Percentiles rank a stretch among this genome's conserved stretches.
Conservation (phyloP, 2,329 filamentous ascomycete species). For the Alternaria metachromatica region DNA sequence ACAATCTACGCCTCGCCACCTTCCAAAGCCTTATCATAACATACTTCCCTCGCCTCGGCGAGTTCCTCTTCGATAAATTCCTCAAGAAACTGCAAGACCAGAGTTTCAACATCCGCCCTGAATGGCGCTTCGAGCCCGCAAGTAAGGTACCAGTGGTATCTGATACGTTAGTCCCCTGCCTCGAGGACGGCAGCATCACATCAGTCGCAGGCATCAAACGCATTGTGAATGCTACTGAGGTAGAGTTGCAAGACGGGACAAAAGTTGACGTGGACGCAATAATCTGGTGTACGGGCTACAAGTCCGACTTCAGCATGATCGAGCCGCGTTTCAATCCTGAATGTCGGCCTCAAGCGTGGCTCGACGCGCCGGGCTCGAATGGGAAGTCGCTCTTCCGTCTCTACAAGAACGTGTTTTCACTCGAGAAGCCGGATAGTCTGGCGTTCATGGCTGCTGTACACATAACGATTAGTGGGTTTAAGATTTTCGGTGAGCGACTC, state of each 20-base stretch:
- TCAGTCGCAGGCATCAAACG: slow-evolving; percentile 26
- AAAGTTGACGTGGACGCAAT: slow-evolving; percentile 41
- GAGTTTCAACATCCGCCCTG: slow-evolving; percentile 28
- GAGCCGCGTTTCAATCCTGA: slow-evolving; percentile 28
- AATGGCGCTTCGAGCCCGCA: slow-evolving; percentile 31
- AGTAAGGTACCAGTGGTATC: slow-evolving; percentile 29
- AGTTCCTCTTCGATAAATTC: slow-evolving; percentile 24
- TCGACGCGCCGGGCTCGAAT: slow-evolving; percentile 26
- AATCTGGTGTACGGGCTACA: slow-evolving; percentile 49
- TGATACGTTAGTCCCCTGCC: slow-evolving; percentile 19
- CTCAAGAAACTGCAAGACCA: slow-evolving; percentile 28
- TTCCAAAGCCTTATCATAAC: slow-evolving; percentile 17
- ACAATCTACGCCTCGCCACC: slow-evolving; percentile 20
- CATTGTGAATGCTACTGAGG: slow-evolving; percentile 8
- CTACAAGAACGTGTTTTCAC: slow-evolving; percentile 56
- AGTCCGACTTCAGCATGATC: slow-evolving; percentile 36
- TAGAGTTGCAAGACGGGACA: slow-evolving; percentile 43
- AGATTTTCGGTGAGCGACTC: slow-evolving; percentile 12
- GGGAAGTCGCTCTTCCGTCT: slow-evolving; percentile 46
- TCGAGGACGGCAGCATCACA: slow-evolving; percentile 22
- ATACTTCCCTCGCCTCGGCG: slow-evolving; percentile 22
- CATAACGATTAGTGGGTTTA: slow-evolving; percentile 45
- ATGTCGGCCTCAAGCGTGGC: slow-evolving; percentile 20
- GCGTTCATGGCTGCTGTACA: slow-evolving; percentile 51
- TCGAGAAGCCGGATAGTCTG: slow-evolving; percentile 52